Base-by-base conservation (phyloP, 2,329 filamentous ascomycete genomes). In the Alternaria gaisen region DNA sequence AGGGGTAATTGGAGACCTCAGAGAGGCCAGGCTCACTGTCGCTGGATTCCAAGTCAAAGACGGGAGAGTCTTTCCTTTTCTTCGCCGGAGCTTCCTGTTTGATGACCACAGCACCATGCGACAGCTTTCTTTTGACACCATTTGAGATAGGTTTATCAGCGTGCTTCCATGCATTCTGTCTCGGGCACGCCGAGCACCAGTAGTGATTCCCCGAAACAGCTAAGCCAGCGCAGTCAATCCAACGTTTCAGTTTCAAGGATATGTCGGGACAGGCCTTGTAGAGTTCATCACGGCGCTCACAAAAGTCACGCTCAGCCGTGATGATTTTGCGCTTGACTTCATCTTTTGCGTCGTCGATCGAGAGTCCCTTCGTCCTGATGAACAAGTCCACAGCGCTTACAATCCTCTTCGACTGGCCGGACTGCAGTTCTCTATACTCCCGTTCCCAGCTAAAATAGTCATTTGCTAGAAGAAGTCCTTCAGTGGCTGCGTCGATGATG, bases 161-260 rank as follows among this genome's bases (percentile, higher is more conserved):
- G 3, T 42, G 38, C 38, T 42, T 53, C 50, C 50, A 53, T 1
- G 50, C 38, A 42, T 53, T 41, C 24, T 53, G 50, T n/a, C 50
- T 53, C 4, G 50, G 50, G 26, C 50, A 53, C 11, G 36, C 36
- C n/a, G 50, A 41, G 8, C 50, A 53, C 52, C 52, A 54, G 41
- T 54, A 54, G n/a, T 46, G 52, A 34, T 44, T 54, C 22, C 52
- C 52, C 8, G 52, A 43, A 9, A 54, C 52, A 26, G 30, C 52
- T 22, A 43, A 24, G 12, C 52, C 52, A n/a, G 28, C 52, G 41
- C 26, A 32, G 9, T 54, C 40, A 3, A 54, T 46, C 40, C 40
- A 54, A 10, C 40, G 40, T 43, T 18, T 43, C 6, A 54, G 11
- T 12, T 54, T 26, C 28, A 36, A 34, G 14, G 52, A 44, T 24